phyloP scores from a whole-genome alignment of 345 rosid genomes.

The Citrus sp. region DNA sequence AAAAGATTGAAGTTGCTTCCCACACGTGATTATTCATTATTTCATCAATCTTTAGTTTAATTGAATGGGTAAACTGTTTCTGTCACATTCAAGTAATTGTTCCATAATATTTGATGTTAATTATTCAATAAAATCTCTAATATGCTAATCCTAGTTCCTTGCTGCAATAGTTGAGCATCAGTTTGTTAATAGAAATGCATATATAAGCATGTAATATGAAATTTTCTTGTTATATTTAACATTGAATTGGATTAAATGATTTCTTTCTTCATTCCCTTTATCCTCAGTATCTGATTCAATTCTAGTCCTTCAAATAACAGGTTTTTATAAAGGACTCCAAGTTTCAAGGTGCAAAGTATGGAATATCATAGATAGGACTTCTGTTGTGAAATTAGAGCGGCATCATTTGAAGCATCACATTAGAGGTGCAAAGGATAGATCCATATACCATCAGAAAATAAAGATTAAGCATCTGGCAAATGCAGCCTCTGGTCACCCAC shows the following conservation, averaged over 20 bases:
- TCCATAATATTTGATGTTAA: neutral
- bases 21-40: neutral
- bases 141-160: neutral
- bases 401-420: conserved; percentile 26
- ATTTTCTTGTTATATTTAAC: neutral
- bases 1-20: neutral
- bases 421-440: conserved; percentile 19
- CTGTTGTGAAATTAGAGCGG: conserved; percentile 22
- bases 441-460: conserved; percentile 16
- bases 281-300: neutral
- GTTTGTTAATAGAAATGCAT: neutral
- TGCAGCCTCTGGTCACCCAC: conserved; percentile 59
- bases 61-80: neutral
- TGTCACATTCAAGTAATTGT: neutral
- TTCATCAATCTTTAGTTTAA: neutral
- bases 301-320: conserved; percentile 10
- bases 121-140: neutral
- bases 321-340: conserved; percentile 29
- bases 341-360: conserved; percentile 32
- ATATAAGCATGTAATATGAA: neutral
- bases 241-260: neutral
- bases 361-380: conserved; percentile 20
- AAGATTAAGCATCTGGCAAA: conserved; percentile 35
- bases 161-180: neutral
- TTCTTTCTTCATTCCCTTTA: neutral